phyloP scores from a whole-genome alignment of 2,329 filamentous ascomycete genomes.

The Aureobasidium sp. region DNA sequence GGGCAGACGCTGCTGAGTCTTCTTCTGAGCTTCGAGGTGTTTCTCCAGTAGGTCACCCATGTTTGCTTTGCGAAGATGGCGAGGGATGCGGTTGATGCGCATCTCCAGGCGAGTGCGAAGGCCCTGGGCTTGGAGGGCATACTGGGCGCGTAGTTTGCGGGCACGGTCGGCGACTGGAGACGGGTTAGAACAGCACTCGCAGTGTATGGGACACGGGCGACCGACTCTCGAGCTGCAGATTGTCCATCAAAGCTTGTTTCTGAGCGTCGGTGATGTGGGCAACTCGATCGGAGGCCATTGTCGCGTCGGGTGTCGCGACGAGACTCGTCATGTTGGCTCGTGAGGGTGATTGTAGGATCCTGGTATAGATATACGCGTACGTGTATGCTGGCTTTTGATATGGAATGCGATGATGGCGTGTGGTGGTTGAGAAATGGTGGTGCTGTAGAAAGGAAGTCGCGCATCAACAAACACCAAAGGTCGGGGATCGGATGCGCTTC shows the following conservation, averaged over 20 bases:
- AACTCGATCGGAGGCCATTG: slow-evolving; percentile 4
- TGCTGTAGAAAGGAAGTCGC: not conserved
- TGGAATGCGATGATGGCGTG: not conserved
- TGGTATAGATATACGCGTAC: slow-evolving; percentile 5
- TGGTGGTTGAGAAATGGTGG: not conserved
- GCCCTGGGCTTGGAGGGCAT: slow-evolving; percentile 77
- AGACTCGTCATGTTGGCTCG: not conserved
- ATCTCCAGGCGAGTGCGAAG: slow-evolving; percentile 81
- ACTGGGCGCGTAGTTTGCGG: slow-evolving; percentile 79
- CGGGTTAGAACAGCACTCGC: slow-evolving; percentile 25
- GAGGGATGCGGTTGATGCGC: slow-evolving; percentile 85
- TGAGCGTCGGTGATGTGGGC: slow-evolving; percentile 42
- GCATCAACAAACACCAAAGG: slow-evolving; percentile 4
- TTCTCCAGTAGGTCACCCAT: slow-evolving; percentile 70
- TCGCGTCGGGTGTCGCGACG: slow-evolving; percentile 17
- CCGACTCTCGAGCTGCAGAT: slow-evolving; percentile 78
- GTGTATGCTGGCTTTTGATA: not conserved
- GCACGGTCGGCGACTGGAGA: slow-evolving; percentile 72
- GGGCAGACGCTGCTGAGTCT: slow-evolving; percentile 14
- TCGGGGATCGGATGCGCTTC: not conserved
- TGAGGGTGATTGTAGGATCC: slow-evolving; percentile 2
- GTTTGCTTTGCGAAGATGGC: slow-evolving; percentile 64
- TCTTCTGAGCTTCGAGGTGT: slow-evolving; percentile 29
- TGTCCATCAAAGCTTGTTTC: slow-evolving; percentile 82
- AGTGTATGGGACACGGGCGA: slow-evolving; percentile 18